Percentiles rank a stretch among this genome's conserved stretches.
phyloP scores from a whole-genome alignment of 352 stramenopile genomes.

The Halophytophthora polymorphica region DNA sequence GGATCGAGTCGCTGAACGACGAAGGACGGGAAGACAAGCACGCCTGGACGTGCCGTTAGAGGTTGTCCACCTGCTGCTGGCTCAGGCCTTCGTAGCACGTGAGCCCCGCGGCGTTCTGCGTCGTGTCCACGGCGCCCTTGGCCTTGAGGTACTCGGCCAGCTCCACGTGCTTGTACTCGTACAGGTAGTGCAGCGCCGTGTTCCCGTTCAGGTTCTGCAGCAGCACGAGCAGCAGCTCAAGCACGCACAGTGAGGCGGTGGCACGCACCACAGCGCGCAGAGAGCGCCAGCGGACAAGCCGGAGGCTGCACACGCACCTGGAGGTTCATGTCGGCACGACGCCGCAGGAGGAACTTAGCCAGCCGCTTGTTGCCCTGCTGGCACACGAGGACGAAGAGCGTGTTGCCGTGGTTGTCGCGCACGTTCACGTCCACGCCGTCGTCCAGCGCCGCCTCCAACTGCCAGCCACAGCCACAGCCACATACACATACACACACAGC shows the following conservation, averaged over 20 bases:
- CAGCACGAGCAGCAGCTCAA: no score
- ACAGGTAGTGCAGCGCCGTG: conserved; percentile 94
- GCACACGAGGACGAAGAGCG: conserved; percentile 92
- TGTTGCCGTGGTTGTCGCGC: conserved; percentile 93
- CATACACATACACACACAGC: conserved; percentile 2
- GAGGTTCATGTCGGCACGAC: conserved; percentile 91
- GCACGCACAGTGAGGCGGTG: background rate
- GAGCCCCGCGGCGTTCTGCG: conserved; percentile 88
- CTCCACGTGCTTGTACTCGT: conserved; percentile 90
- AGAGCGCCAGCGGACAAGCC: background rate
- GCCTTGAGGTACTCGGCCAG: conserved; percentile 92
- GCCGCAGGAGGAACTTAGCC: conserved; percentile 92
- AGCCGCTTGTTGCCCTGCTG: conserved; percentile 95
- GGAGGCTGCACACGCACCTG: conserved; percentile 35
- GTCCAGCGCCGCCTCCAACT: conserved; percentile 89
- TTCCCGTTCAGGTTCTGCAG: conserved; percentile 93
- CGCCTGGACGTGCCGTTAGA: no score
- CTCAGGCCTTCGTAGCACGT: conserved; percentile 95
- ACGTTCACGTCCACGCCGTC: conserved; percentile 87
- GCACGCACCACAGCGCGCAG: background rate
- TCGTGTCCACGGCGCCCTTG: conserved; percentile 92
- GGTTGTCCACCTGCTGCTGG: conserved; percentile 36
- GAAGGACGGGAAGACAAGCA: no score
- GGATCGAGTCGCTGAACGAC: no score
- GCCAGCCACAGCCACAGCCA: conserved; percentile 1